A percentile compares a stretch with the other conserved stretches of the same genome.
These are phyloP conservation scores for Geosmithia putterillii DNA, from an alignment of 2,329 filamentous ascomycete species.

Conservation along the genomic window DNA sequence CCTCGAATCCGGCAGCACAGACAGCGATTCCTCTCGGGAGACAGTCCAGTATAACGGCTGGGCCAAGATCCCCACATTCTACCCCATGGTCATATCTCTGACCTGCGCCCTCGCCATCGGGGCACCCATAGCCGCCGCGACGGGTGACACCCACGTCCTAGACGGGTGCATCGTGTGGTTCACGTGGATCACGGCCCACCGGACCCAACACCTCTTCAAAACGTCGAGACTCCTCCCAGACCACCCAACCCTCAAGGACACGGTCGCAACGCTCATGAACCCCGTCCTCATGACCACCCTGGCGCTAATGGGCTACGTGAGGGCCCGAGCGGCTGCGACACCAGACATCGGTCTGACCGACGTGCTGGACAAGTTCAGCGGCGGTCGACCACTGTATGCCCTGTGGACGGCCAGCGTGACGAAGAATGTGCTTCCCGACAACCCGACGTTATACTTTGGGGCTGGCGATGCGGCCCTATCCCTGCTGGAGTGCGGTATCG, in stretches of 20 bases:
- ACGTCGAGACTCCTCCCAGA: not conserved
- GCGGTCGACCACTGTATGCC: conserved; percentile 19
- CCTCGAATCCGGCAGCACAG: not conserved
- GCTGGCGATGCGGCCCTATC: conserved; percentile 36
- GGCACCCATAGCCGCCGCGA: conserved; percentile 22
- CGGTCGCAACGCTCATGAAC: conserved; percentile 29
- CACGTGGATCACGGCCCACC: conserved; percentile 31
- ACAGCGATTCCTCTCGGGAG: not conserved
- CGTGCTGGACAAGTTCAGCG: conserved; percentile 16
- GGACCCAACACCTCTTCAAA: conserved; percentile 24
- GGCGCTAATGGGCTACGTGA: conserved; percentile 28
- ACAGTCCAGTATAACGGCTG: not conserved
- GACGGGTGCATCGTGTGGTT: conserved; percentile 34
- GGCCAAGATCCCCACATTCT: conserved; percentile 2
- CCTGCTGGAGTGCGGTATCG: conserved; percentile 36
- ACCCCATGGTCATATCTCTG: conserved; percentile 18
- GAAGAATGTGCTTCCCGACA: conserved; percentile 3
- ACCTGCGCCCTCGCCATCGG: conserved; percentile 22
- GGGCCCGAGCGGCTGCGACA: conserved; percentile 21
- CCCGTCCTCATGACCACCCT: conserved; percentile 35
- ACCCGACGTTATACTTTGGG: conserved; percentile 20
- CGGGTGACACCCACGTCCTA: conserved; percentile 23
- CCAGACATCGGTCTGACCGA: conserved; percentile 13
- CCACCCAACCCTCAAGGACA: conserved; percentile 10
- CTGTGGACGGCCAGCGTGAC: conserved; percentile 17